These are phyloP conservation scores for Aspergillus sp. DNA, from an alignment of 2,329 filamentous ascomycete species.

Conservation along the genomic window DNA sequence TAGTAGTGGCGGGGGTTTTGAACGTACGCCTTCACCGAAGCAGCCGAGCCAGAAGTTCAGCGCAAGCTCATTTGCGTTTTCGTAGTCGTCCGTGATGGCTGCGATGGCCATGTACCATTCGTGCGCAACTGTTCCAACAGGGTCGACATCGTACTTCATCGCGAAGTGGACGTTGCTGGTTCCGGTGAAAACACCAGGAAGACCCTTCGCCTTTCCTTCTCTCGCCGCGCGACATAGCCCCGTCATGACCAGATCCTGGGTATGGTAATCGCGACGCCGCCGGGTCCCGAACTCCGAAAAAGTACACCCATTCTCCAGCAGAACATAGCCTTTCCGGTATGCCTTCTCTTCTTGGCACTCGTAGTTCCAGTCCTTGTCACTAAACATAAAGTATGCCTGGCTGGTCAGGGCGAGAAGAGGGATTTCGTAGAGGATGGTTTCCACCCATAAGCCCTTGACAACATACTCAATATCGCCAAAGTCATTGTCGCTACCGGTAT, in stretches of 20 bases:
- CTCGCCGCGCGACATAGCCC: slow-evolving; percentile 80
- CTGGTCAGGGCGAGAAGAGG: slow-evolving; percentile 89
- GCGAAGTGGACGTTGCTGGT: slow-evolving; percentile 98
- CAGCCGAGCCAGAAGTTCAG: slow-evolving; percentile 88
- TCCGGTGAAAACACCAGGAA: slow-evolving; percentile 75
- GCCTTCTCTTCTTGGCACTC: slow-evolving; percentile 84
- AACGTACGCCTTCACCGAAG: slow-evolving; percentile 73
- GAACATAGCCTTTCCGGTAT: slow-evolving; percentile 74
- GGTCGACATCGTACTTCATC: slow-evolving; percentile 84
- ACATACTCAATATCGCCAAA: slow-evolving; percentile 76
- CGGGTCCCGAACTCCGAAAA: slow-evolving; percentile 95
- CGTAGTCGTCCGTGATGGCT: slow-evolving; percentile 85
- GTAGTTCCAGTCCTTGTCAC: slow-evolving; percentile 90
- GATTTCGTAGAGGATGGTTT: slow-evolving; percentile 98
- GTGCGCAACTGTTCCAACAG: slow-evolving; percentile 89
- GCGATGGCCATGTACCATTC: slow-evolving; percentile 99
- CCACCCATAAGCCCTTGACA: slow-evolving; percentile 83
- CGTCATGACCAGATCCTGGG: slow-evolving; percentile 87
- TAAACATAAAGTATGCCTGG: slow-evolving; percentile 97
- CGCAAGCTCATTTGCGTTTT: slow-evolving; percentile 79
- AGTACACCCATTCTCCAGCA: slow-evolving; percentile 81
- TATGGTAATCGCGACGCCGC: slow-evolving; percentile 88
- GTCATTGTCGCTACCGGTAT: slow-evolving; percentile 67
- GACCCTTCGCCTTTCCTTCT: slow-evolving; percentile 67
- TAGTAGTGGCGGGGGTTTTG: neutral